Evolutionary conservation across 148 eudicot genomes (phyloP), one percentile per base, ranked within the genome.

Genomic region (Camellia granthamiana): DNA sequence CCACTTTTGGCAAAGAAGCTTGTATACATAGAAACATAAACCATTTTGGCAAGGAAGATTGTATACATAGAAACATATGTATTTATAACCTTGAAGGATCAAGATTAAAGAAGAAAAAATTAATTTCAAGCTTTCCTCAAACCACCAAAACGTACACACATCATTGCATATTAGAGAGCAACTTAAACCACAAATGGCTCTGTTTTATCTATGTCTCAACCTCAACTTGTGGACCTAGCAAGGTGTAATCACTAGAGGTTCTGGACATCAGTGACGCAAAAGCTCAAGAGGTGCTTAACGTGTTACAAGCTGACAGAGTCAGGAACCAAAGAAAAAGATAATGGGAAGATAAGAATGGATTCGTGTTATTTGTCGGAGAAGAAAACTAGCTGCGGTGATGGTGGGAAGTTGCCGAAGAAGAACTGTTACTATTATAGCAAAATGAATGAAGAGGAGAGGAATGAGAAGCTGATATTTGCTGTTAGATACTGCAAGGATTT

Each of bases 381-480:
- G 38, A 30, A 30, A 30, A 30, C 38, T 30, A 11, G 56, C 1
- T 7, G 2, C 61, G 72, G 42, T 11, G 49, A 4, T 1, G 21
- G 16, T 16, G 3, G 12, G 16, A n/a, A 70, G 74, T 23, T 4
- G 21, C 49, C 2, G 42, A 64, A 18, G 3, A 79, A 18, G 3
- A 79, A 51, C 18, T 51, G 71, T 72, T 13, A 58, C 52, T 77
- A 55, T 23, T 82, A 84, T 55, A 71, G 83, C 7, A 44, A 69
- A 51, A 80, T 84, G 86, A 71, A 77, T 54, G 47, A 68, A 16
- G 80, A 84, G 38, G 86, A 84, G 18, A 83, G 83, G 0, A 69
- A 38, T 2, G 86, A 84, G 69, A 80, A 69, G 65, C 77, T 84
- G 12, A 61, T 30, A 52, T 80, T 83, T 3, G 86, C 78, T 21